phyloP scores from a whole-genome alignment of 2,329 filamentous ascomycete genomes.

The Bretziella fagacearum region DNA sequence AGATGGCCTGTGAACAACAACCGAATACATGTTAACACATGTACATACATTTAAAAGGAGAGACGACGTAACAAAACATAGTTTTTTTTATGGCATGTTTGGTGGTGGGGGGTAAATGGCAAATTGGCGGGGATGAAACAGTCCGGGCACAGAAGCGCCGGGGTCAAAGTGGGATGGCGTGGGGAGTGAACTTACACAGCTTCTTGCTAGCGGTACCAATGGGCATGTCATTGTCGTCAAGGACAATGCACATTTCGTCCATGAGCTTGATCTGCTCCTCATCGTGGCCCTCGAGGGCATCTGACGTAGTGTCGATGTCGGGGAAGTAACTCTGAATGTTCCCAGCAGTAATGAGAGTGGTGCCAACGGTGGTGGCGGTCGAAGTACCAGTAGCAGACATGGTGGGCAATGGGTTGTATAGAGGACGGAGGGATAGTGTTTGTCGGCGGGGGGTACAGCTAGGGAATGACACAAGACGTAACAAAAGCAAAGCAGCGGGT shows the following conservation, averaged over 20 bases:
- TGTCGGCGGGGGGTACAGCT: neutral
- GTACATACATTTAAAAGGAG: neutral
- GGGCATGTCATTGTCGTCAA: slow-evolving; percentile 78
- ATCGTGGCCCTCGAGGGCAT: slow-evolving; percentile 78
- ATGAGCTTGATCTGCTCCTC: slow-evolving; percentile 95
- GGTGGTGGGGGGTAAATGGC: no score
- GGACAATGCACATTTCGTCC: slow-evolving; percentile 97
- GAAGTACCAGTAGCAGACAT: slow-evolving; percentile 15
- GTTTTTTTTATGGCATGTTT: no score
- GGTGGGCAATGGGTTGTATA: neutral
- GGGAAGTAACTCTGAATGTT: slow-evolving; percentile 80
- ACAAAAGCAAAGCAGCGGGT: slow-evolving; percentile 3
- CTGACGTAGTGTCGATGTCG: slow-evolving; percentile 55
- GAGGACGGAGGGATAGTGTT: neutral
- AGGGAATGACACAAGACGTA: neutral
- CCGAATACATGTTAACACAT: neutral
- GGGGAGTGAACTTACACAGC: slow-evolving; percentile 51
- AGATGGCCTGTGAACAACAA: slow-evolving; percentile 54
- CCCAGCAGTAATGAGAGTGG: slow-evolving; percentile 60
- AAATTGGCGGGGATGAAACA: neutral
- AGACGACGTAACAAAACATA: neutral
- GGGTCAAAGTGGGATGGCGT: neutral
- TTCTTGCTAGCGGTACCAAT: slow-evolving; percentile 98
- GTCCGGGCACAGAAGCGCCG: neutral
- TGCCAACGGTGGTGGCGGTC: slow-evolving; percentile 24